A percentile compares a stretch with the other conserved stretches of the same genome.
phyloP scores from a whole-genome alignment of 2,329 filamentous ascomycete genomes.

The Botrytis pseudocinerea region DNA sequence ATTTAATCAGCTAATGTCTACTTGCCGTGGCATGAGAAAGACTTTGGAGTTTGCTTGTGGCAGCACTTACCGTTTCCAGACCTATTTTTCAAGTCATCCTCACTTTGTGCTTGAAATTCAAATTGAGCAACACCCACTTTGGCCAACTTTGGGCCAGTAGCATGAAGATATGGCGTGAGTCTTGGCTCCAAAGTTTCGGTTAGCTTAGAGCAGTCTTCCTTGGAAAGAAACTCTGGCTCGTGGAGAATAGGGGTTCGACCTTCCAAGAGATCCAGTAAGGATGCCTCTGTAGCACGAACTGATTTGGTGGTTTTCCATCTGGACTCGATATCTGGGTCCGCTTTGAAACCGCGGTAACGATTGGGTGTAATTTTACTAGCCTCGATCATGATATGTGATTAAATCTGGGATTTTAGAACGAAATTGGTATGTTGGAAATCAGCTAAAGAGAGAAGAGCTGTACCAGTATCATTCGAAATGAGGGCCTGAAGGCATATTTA shows the following conservation, averaged over 20 bases:
- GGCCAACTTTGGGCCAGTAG: conserved; percentile 5
- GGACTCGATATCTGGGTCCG: not conserved
- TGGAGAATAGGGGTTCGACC: conserved; percentile 12
- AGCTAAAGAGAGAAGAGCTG: not conserved
- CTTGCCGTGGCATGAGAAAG: not conserved
- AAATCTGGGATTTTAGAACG: not conserved
- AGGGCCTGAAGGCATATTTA: not conserved
- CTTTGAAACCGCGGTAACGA: not conserved
- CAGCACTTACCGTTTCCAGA: conserved; percentile 13
- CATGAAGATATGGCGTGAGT: conserved; percentile 17
- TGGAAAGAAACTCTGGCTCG: not conserved
- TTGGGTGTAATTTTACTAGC: not conserved
- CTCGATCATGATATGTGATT: not conserved
- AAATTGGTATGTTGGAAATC: not conserved
- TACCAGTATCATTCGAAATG: not conserved
- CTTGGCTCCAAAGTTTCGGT: not conserved
- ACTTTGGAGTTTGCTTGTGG: no score
- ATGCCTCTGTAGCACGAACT: not conserved
- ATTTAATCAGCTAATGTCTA: not conserved
- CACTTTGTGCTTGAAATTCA: conserved; percentile 17
- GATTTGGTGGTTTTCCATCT: conserved; percentile 11
- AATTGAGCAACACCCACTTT: conserved; percentile 22
- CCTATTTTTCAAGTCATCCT: conserved; percentile 17
- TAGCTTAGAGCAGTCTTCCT: not conserved
- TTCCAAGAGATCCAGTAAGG: conserved; percentile 14